Evolutionary conservation across 306 rosid genomes (phyloP).

Genomic region (Citrullus colocynthis): DNA sequence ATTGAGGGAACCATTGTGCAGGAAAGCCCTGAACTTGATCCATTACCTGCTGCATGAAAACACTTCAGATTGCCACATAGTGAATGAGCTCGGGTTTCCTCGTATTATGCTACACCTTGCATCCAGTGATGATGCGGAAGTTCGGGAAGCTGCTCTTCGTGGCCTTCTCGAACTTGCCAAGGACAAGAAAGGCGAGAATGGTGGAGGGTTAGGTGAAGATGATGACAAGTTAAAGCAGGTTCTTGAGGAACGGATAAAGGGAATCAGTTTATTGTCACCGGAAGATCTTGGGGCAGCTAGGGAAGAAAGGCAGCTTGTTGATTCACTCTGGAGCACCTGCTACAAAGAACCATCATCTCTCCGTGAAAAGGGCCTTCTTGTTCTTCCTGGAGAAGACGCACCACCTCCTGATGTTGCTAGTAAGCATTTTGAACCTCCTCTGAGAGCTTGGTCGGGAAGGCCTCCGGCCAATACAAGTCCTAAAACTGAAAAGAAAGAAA

Average conservation of each 20-base stretch:
- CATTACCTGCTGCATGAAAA: slow-evolving; percentile 62
- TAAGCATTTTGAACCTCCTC: slow-evolving; percentile 67
- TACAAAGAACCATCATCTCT: slow-evolving; percentile 57
- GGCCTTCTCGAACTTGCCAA: slow-evolving; percentile 55
- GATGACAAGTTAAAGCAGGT: slow-evolving; percentile 56
- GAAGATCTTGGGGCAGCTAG: slow-evolving; percentile 67
- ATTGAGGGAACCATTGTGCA: slow-evolving; percentile 18
- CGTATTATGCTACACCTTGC: slow-evolving; percentile 62
- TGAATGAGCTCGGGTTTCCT: slow-evolving; percentile 59
- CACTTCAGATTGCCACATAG: slow-evolving; percentile 47
- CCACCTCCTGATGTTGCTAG: slow-evolving; percentile 75
- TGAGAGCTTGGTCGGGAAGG: slow-evolving; percentile 46
- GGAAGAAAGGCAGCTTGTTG: slow-evolving; percentile 82
- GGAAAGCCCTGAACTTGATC: slow-evolving; percentile 89
- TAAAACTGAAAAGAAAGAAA: slow-evolving; percentile 25
- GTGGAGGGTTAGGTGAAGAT: slow-evolving; percentile 26
- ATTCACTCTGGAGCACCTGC: slow-evolving; percentile 62
- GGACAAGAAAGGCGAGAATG: slow-evolving; percentile 14
- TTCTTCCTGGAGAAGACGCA: slow-evolving; percentile 71
- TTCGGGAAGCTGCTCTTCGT: slow-evolving; percentile 79
- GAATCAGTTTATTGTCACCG: slow-evolving; percentile 46
- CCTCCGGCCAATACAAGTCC: slow-evolving; percentile 24
- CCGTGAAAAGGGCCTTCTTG: slow-evolving; percentile 64
- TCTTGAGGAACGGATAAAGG: slow-evolving; percentile 57
- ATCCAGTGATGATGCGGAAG: slow-evolving; percentile 54